Evolutionary conservation across 352 stramenopile species (phyloP).

Genomic region (Pythium rishiriense): DNA sequence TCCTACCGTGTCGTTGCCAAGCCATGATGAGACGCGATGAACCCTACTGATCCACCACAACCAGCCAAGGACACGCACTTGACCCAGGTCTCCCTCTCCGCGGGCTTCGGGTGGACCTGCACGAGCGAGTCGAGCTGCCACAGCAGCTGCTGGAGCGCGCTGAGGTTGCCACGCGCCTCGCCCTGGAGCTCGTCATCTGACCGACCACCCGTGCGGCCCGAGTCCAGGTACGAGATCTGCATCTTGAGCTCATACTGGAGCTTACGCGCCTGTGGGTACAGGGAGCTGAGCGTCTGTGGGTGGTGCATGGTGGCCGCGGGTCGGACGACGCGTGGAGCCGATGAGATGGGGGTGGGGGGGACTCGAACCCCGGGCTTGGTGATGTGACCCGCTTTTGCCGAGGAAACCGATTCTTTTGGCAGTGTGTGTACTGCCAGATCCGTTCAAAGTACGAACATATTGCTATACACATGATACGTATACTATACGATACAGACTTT

Average conservation of each 20-base stretch:
- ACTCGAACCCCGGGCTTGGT: neutral
- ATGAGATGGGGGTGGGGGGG: neutral
- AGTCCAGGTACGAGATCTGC: constrained; percentile 86
- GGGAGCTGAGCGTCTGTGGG: constrained; percentile 57
- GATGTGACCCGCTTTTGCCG: neutral
- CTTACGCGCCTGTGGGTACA: constrained; percentile 82
- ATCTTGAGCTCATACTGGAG: constrained; percentile 89
- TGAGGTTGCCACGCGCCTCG: constrained; percentile 74
- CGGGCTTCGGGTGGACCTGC: constrained; percentile 48
- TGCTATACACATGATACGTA: neutral
- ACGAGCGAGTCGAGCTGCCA: constrained; percentile 85
- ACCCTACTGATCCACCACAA: neutral
- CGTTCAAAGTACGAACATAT: constrained; percentile 1
- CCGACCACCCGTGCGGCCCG: constrained; percentile 45
- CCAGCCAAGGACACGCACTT: constrained; percentile 38
- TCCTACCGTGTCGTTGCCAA: constrained; percentile 27
- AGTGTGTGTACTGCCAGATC: neutral
- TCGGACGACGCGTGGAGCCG: neutral
- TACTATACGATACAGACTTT: constrained; percentile 1
- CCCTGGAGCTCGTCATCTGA: constrained; percentile 62
- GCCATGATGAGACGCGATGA: neutral
- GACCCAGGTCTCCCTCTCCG: constrained; percentile 71
- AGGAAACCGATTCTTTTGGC: neutral
- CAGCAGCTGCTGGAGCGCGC: constrained; percentile 66
- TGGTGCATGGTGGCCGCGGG: constrained; percentile 20